These are phyloP conservation scores for Amyloporia xantha DNA, from an alignment of 768 basidiomycete genomes.

Conservation along the genomic window DNA sequence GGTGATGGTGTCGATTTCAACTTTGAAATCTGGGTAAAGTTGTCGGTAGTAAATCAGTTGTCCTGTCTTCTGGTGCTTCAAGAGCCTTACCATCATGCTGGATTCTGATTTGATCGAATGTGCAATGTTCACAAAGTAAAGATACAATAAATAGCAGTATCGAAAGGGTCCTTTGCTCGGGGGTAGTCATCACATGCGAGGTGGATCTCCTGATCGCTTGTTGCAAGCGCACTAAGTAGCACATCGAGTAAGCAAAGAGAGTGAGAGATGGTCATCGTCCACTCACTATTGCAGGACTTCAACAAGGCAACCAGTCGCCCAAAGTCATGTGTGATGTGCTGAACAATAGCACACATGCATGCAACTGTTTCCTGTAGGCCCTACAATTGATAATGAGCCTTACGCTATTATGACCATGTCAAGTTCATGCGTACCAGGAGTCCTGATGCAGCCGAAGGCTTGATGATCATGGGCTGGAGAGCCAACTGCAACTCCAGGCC, in stretches of 20 bases:
- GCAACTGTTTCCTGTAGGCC: constrained; percentile 88
- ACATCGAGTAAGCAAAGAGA: no score
- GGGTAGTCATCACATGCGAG: constrained; percentile 33
- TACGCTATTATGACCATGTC: neutral
- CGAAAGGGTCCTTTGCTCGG: constrained; percentile 49
- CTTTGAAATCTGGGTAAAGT: no score
- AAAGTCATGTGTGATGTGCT: constrained; percentile 84
- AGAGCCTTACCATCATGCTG: constrained; percentile 56
- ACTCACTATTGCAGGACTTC: constrained; percentile 78
- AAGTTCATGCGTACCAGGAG: constrained; percentile 40
- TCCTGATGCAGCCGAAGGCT: constrained; percentile 65
- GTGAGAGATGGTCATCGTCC: no score
- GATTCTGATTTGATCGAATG: constrained; percentile 71
- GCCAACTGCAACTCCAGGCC: constrained; percentile 76
- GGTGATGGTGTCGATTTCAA: constrained; percentile 54
- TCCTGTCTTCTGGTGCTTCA: no score
- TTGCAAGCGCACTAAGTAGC: constrained; percentile 57
- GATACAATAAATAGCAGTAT: constrained; percentile 82
- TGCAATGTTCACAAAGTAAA: constrained; percentile 81
- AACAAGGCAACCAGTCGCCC: constrained; percentile 68
- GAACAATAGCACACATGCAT: constrained; percentile 83
- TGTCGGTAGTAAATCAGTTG: no score
- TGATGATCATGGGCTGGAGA: constrained; percentile 88
- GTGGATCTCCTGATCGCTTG: constrained; percentile 43
- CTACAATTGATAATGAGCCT: constrained; percentile 29